A percentile compares a stretch with the other conserved stretches of the same genome.
phyloP scores from a whole-genome alignment of 192 early-diverging fungal species.

The Globomyces pollinis-pini region DNA sequence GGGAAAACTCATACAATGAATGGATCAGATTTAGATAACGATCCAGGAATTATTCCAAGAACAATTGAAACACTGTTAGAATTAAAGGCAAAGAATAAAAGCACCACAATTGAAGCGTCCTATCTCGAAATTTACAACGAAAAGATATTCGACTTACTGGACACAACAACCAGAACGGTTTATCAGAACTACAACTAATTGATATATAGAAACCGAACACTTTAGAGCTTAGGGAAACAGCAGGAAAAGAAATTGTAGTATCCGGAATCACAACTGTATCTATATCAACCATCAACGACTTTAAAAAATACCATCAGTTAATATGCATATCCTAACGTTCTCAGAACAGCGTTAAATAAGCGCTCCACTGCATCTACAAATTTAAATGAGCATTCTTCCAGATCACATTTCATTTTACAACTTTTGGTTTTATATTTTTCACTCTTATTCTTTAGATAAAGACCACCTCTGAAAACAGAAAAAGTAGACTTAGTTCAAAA shows the following conservation, averaged over 20 bases:
- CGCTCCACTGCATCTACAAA: constrained; percentile 73
- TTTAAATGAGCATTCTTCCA: constrained; percentile 74
- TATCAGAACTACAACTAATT: constrained; percentile 39
- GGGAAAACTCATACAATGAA: constrained; percentile 85
- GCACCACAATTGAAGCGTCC: constrained; percentile 64
- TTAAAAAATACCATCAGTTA: background rate
- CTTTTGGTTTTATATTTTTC: constrained; percentile 59
- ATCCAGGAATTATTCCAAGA: constrained; percentile 73
- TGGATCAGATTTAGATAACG: constrained; percentile 34
- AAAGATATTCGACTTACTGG: constrained; percentile 55
- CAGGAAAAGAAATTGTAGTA: constrained; percentile 14
- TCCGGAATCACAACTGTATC: constrained; percentile 63
- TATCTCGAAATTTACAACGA: constrained; percentile 89
- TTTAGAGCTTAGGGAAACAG: constrained; percentile 9
- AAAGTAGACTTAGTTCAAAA: constrained; percentile 72
- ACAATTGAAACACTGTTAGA: constrained; percentile 69
- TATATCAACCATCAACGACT: constrained; percentile 46
- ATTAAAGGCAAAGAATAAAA: constrained; percentile 57
- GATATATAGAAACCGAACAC: too few relatives aligned
- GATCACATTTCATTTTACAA: constrained; percentile 86
- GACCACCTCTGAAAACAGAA: constrained; percentile 41
- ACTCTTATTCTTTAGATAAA: too few relatives aligned
- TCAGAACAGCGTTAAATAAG: constrained; percentile 61
- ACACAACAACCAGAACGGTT: constrained; percentile 53
- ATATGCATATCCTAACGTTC: constrained; percentile 70